Evolutionary conservation across 2,329 filamentous ascomycete genomes (phyloP), one percentile per base, ranked within the genome.

Genomic region (Trichoderma atroviride): DNA sequence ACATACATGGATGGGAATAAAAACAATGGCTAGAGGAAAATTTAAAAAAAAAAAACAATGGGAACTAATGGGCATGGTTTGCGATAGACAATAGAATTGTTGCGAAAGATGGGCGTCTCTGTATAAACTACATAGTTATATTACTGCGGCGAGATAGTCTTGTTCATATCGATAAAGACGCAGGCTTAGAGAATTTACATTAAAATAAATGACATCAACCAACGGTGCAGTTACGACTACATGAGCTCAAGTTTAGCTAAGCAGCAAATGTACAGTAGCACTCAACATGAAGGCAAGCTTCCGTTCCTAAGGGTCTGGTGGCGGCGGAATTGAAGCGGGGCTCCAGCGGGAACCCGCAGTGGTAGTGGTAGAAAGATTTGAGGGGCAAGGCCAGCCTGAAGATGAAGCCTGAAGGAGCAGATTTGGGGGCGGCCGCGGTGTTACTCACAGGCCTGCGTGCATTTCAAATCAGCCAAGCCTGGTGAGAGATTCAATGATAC

Each of bases 251-350:
- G 10, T 24, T 55, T 55, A 55, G 14, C 24, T 55, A 55, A 55
- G 22, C 52, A 29, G 52, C 22, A 55, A 11, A 24, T 19, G 43
- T 55, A 64, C 33, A 43, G 55, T 11, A 64, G 35, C 61, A 55
- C 50, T 33, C 47, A 13, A 35, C 11, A 35, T 14, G 14, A 55
- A 40, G 10, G 16, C 47, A 64, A 55, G 43, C 50, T 24, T n/a
- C 16, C 35, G 5, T 55, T 55, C 62, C 57, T 47, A 35, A 65
- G 62, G 62, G 62, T 65, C 62, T 56, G 62, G 52, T 55, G 52
- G 52, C 62, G 62, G 33, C 62, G 52, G 62, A 56, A 56, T 65
- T 56, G 35, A 9, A 35, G 62, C 52, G 62, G 62, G 62, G 62
- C 62, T 65, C 5, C 52, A 56, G 52, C 62, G 62, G 62, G 62